A percentile compares a stretch with the other conserved stretches of the same genome.
Evolutionary conservation across 495 filamentous ascomycete species (phyloP).

Genomic region (Lepidopterella palustris): DNA sequence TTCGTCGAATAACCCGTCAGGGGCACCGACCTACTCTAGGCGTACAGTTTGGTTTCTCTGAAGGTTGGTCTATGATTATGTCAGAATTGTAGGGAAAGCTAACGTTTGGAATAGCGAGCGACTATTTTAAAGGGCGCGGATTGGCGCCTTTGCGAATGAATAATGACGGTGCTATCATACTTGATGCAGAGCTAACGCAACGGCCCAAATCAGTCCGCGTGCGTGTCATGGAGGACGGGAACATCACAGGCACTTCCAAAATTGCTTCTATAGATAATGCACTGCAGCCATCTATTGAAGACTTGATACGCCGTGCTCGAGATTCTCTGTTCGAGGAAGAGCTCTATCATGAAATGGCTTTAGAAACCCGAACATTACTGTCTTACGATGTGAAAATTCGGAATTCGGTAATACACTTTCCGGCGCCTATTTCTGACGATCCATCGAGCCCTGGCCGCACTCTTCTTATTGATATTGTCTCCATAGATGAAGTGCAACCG

Average conservation of each 20-base stretch:
- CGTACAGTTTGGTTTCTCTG: conserved; percentile 83
- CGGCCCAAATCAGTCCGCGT: conserved; percentile 62
- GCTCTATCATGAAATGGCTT: conserved; percentile 82
- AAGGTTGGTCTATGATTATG: conserved; percentile 44
- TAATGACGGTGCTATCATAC: conserved; percentile 63
- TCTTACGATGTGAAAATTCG: conserved; percentile 57
- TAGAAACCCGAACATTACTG: conserved; percentile 66
- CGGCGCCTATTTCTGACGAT: neutral
- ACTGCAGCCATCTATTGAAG: conserved; percentile 45
- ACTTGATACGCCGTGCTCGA: conserved; percentile 69
- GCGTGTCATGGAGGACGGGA: conserved; percentile 41
- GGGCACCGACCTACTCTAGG: conserved; percentile 57
- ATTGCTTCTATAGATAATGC: conserved; percentile 36
- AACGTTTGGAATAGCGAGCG: conserved; percentile 45
- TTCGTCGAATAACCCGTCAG: conserved; percentile 67
- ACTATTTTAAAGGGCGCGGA: conserved; percentile 70
- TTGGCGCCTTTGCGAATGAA: conserved; percentile 68
- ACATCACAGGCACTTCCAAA: conserved; percentile 48
- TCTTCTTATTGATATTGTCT: conserved; percentile 63
- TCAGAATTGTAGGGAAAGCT: neutral
- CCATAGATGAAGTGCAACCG: conserved; percentile 41
- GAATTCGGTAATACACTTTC: conserved; percentile 47
- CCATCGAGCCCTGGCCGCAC: conserved; percentile 38
- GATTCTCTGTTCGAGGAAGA: conserved; percentile 89
- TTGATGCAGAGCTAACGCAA: conserved; percentile 61